Evolutionary conservation across 305 asterid species (phyloP), one percentile per base, ranked within the genome.

Genomic region (Rubia occidens): DNA sequence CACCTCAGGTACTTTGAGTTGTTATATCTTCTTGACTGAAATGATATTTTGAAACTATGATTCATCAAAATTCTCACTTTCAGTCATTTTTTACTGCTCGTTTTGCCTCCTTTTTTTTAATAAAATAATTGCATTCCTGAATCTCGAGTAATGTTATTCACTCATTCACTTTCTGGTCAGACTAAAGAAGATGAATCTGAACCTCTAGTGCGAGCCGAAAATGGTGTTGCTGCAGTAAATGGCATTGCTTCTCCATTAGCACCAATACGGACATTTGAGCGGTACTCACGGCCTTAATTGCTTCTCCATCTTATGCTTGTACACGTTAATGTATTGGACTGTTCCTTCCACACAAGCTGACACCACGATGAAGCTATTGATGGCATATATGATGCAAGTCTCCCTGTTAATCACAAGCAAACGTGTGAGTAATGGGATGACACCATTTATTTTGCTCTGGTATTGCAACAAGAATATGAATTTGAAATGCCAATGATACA

Each of bases 151-250:
- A 44, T 59, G 18, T 42, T 32, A 17, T 20, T 26, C n/a, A n/a
- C n/a, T 32, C 32, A 60, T 39, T 37, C 56, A 13, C 18, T 68
- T 64, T 39, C 24, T 77, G 69, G 24, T 78, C 85, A 89, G 95
- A 59, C 37, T 39, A 78, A 85, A 75, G 94, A 85, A 76, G 83
- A 75, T 49, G 97, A 87, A 73, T 72, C 88, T 55, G 88, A 83
- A 78, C 90, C 93, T 55, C 83, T 91, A 45, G 64, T 87, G 74
- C 77, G 66, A 17, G 75, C 69, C 75, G 92, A 87, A 83, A 88
- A 66, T 37, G 89, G 83, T 45, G 68, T 74, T 54, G 64, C 72
- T 13, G 76, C 61, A 67, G 71, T 70, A 66, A 82, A 29, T 60
- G 86, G 85, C 61, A 72, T 78, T 72, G 79, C 82, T 44, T 68